These are phyloP conservation scores for Aspergillus panamensis DNA, from an alignment of 495 filamentous ascomycete genomes.

Conservation along the genomic window DNA sequence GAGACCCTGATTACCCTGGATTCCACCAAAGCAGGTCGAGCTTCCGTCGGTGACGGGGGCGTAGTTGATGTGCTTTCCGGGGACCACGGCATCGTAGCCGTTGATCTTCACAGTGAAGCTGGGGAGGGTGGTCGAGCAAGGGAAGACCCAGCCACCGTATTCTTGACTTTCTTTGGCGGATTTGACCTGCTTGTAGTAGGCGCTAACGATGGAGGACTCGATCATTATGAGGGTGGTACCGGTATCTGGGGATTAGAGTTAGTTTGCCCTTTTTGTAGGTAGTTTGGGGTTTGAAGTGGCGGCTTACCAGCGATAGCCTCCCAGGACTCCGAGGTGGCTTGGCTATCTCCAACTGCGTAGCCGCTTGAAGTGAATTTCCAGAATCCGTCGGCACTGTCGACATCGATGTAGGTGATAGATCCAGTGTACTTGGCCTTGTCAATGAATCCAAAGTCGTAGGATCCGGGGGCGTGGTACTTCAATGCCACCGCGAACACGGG, in stretches of 20 bases:
- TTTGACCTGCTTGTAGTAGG: conserved; percentile 60
- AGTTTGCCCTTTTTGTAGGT: neutral
- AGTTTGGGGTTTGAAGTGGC: neutral
- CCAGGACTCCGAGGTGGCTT: conserved; percentile 22
- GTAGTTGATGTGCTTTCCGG: conserved; percentile 44
- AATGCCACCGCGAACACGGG: conserved; percentile 68
- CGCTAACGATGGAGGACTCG: conserved; percentile 49
- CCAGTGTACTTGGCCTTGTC: conserved; percentile 61
- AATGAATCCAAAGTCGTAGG: conserved; percentile 74
- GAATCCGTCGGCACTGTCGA: conserved; percentile 60
- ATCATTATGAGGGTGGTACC: conserved; percentile 72
- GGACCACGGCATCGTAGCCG: conserved; percentile 42
- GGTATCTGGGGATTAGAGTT: conserved; percentile 41
- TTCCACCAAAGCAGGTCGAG: conserved; percentile 59
- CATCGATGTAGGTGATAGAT: conserved; percentile 55
- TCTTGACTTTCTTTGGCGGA: conserved; percentile 44
- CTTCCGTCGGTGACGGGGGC: conserved; percentile 39
- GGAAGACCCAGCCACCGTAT: conserved; percentile 64
- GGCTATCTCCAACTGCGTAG: conserved; percentile 56
- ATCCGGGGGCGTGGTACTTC: conserved; percentile 60
- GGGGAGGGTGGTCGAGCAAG: conserved; percentile 60
- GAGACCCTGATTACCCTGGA: conserved; percentile 60
- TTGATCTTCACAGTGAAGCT: conserved; percentile 57
- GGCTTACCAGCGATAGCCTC: conserved; percentile 39
- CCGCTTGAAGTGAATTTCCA: conserved; percentile 66